Conservation (phyloP, 2,329 filamentous ascomycete species). For the Exophiala spinifera region DNA sequence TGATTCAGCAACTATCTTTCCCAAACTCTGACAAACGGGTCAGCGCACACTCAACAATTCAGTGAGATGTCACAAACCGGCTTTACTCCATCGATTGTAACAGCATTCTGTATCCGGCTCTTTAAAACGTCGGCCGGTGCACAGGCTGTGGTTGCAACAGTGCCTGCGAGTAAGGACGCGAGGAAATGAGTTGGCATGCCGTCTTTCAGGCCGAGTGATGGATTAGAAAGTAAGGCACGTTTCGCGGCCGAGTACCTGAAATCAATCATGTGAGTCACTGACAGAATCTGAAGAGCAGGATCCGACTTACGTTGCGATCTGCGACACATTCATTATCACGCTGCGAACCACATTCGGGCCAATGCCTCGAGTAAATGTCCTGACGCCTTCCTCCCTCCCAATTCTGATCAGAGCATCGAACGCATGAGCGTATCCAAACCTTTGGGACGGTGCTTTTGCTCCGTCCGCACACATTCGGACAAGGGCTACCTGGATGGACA, state of each 20-base stretch:
- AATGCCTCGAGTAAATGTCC: constrained; percentile 19
- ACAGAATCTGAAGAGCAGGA: background rate
- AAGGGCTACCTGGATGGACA: constrained; percentile 12
- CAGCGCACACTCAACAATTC: background rate
- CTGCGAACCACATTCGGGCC: constrained; percentile 21
- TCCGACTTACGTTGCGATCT: constrained; percentile 19
- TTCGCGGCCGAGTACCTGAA: constrained; percentile 22
- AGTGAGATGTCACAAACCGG: constrained; percentile 6
- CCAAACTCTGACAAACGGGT: constrained; percentile 13
- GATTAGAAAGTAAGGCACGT: constrained; percentile 16
- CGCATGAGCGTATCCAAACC: constrained; percentile 19
- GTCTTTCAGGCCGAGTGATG: constrained; percentile 14
- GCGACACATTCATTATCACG: constrained; percentile 24
- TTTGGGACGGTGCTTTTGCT: constrained; percentile 15
- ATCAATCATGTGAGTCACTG: background rate
- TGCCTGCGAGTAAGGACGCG: constrained; percentile 20
- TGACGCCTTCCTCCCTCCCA: constrained; percentile 17
- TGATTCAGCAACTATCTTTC: constrained; percentile 17
- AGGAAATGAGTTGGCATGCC: constrained; percentile 21
- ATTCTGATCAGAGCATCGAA: constrained; percentile 19
- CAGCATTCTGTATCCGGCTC: constrained; percentile 22
- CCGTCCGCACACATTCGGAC: constrained; percentile 23
- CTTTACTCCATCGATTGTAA: constrained; percentile 15
- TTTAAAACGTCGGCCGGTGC: constrained; percentile 23
- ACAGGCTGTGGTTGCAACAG: constrained; percentile 22